Conservation (phyloP, 768 basidiomycete species). For the Mycena vitilis region DNA sequence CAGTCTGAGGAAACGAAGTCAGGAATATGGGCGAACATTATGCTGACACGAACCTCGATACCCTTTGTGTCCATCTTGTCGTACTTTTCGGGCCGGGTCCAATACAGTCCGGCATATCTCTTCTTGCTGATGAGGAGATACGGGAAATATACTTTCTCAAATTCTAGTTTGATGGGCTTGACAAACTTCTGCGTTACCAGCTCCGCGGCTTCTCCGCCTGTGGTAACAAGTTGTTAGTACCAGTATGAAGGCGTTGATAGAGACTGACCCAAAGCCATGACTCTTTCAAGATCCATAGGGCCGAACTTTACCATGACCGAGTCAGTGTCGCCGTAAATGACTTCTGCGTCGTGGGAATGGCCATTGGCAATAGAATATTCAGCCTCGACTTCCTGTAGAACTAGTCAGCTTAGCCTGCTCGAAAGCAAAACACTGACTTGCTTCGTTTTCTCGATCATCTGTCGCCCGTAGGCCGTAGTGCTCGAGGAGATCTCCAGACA, state of each 20-base stretch:
- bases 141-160: slow-evolving; percentile 99
- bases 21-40: slow-evolving; percentile 1
- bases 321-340: slow-evolving; percentile 99
- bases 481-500: slow-evolving; percentile 97
- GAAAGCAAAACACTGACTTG: slow-evolving; percentile 58
- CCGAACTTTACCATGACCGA: slow-evolving; percentile 99
- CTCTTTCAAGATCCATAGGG: slow-evolving; percentile 83
- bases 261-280: slow-evolving; percentile 88
- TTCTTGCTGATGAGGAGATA: slow-evolving; percentile 99
- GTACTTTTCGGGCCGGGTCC: slow-evolving; percentile 95
- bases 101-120: slow-evolving; percentile 97
- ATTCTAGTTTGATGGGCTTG: slow-evolving; percentile 97
- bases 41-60: slow-evolving; percentile 79
- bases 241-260: neutral
- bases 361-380: slow-evolving; percentile 90
- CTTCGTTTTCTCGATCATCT: slow-evolving; percentile 99
- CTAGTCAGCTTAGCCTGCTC: neutral
- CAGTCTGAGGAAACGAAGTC: slow-evolving; percentile 69
- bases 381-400: slow-evolving; percentile 82
- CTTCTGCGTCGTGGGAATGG: slow-evolving; percentile 86
- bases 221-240: slow-evolving; percentile 10
- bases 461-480: slow-evolving; percentile 94
- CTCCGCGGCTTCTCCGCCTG: slow-evolving; percentile 93
- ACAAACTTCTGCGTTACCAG: slow-evolving; percentile 92
- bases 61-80: slow-evolving; percentile 99